Base-by-base conservation (phyloP, 2,329 filamentous ascomycete genomes). In the Ophiostoma triangulosporum region DNA sequence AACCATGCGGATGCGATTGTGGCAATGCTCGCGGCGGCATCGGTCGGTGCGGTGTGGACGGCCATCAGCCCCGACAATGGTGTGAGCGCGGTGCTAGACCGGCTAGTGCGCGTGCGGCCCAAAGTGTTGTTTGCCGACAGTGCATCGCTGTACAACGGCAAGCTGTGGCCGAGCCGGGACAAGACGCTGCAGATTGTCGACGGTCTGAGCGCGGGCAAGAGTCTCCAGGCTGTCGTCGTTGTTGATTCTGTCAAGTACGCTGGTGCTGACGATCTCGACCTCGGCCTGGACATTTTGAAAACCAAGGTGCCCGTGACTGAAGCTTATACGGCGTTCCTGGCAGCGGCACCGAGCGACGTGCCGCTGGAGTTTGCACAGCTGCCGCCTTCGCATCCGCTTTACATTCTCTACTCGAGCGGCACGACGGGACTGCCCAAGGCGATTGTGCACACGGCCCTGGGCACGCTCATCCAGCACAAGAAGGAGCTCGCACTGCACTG, bases 381-480 rank as follows among this genome's bases (percentile, higher is more conserved):
- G 8, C 77, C 81, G 1, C 83, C 93, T 1, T 86, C 91, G 20
- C 88, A 95, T 60, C 91, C 91, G 0, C 80, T 96, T 3, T 97
- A 96, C 64, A 89, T 98, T 46, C 76, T 97, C 32, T 98, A 95
- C 68, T 94, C 86, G 1, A 91, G 85, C 46, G 93, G 93, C 22
- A 98, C 93, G 0, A 97, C 93, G 0, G 79, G 79, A 14, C 70
- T 82, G 17, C 91, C 93, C 6, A 97, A 97, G 67, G 91, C 90
- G 59, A 97, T 98, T 59, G 84, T 96, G 1, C 93, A 98, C 66
- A 91, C 88, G 0, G 84, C 88, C 0, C 77, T 93, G 12, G 93
- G 93, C 6, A 96, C 91, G 0, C 72, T 98, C 6, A 77, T 97
- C 50, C 91, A 97, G 66, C 93, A 97, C 71, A 97, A 97, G 69